Percentiles rank a stretch among this genome's conserved stretches.
These are phyloP conservation scores for Allomyces arbusculus DNA, from an alignment of 192 early-diverging fungal genomes.

Conservation along the genomic window DNA sequence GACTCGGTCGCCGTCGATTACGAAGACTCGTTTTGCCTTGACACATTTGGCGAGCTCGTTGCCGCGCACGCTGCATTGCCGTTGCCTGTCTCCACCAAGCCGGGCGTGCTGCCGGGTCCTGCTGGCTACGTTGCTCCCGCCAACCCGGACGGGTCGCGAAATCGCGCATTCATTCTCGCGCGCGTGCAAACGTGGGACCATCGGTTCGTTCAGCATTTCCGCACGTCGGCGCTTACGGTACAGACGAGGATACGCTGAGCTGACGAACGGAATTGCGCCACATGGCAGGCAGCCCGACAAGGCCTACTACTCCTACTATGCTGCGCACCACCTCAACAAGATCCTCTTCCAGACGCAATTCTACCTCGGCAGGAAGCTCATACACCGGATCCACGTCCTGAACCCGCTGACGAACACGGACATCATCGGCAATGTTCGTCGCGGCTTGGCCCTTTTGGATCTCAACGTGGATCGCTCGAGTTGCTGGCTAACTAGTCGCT, in stretches of 20 bases:
- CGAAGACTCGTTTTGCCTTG: conserved; percentile 38
- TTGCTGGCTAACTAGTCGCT: too few species aligned
- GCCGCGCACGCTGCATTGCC: conserved; percentile 12
- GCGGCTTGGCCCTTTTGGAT: too few species aligned
- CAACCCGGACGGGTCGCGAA: conserved; percentile 11
- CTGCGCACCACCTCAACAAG: conserved; percentile 39
- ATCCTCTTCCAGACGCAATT: conserved; percentile 40
- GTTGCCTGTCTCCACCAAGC: not conserved
- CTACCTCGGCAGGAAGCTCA: conserved; percentile 38
- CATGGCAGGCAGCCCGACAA: conserved; percentile 31
- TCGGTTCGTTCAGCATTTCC: too few species aligned
- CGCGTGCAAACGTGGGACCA: conserved; percentile 38
- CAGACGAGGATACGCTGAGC: too few species aligned
- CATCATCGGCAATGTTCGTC: conserved; percentile 37
- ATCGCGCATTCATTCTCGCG: conserved; percentile 29
- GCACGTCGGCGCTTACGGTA: too few species aligned
- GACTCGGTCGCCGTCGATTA: conserved; percentile 36
- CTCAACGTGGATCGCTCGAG: too few species aligned
- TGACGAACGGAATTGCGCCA: too few species aligned
- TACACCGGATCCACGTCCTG: conserved; percentile 37
- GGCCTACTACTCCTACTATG: conserved; percentile 32
- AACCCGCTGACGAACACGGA: conserved; percentile 44
- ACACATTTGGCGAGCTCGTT: conserved; percentile 30
- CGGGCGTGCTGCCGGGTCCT: too few species aligned
- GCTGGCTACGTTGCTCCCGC: too few species aligned